Evolutionary conservation across 1,284 basidiomycete species (phyloP), one percentile per base, ranked within the genome.

Genomic region (Malassezia sympodialis): DNA sequence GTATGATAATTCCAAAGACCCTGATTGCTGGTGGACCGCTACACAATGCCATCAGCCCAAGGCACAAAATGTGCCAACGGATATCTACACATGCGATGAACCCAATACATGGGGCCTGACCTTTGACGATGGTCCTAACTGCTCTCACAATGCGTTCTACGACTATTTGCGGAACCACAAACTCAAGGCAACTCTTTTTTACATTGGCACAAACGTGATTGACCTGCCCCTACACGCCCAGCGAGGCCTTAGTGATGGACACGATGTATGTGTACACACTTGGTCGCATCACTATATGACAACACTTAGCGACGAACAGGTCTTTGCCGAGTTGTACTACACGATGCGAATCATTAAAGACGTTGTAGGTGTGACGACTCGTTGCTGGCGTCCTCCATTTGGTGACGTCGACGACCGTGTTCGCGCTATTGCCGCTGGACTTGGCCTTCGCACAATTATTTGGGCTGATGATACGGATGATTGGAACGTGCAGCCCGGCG

Each of bases 321-420:
- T 76, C 24, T 80, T 81, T 60, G 79, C 80, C 37, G 80, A 81
- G 69, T 74, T 81, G 21, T 81, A 79, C 68, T 81, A 80, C 76
- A 78, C 79, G 26, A 75, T 75, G 56, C 73, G 78, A 63, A 71
- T 69, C 46, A 79, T 80, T 77, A 79, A 80, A 68, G 71, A 75
- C 26, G 66, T 80, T 45, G 63, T 78, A 6, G 79, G 79, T 46
- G 74, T 80, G 14, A 80, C 79, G 2, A 76, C 78, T 5, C 70
- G 66, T 35, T 78, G 76, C 71, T 79, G 77, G 76, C 65, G 60
- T 28, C 77, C 78, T 30, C 78, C 79, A 4, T 80, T 73, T 63
- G 79, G 79, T 68, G 78, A 78, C 52, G 74, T 79, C 31, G 80
- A 81, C 66, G 78, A 81, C 69, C 77, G 80, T 27, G 76, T 81